A percentile compares a stretch with the other conserved stretches of the same genome.
Conservation (phyloP, 352 stramenopile species). For the Globisporangium uncinulatum region DNA sequence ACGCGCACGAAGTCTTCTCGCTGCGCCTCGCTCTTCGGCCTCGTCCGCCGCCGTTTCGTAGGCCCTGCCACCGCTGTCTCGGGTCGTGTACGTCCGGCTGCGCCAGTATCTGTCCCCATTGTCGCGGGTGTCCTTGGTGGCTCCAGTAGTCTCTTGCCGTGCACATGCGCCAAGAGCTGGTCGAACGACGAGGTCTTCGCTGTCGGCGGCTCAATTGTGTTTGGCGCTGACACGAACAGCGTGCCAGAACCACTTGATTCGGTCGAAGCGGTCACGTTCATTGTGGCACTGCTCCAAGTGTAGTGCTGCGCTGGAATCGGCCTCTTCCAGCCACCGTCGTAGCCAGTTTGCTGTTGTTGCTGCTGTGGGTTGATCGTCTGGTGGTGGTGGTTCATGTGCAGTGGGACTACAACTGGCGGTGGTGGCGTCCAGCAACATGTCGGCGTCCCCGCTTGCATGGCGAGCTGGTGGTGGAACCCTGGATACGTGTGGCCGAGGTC, state of each 20-base stretch:
- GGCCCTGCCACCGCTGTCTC: slow-evolving; percentile 1
- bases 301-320: neutral
- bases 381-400: too few relatives aligned
- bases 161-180: slow-evolving; percentile 10
- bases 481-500: slow-evolving; percentile 20
- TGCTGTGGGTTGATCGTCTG: neutral
- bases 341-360: neutral
- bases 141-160: slow-evolving; percentile 33
- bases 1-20: slow-evolving; percentile 7
- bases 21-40: slow-evolving; percentile 5
- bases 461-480: slow-evolving; percentile 23
- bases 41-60: slow-evolving; percentile 9
- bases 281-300: neutral
- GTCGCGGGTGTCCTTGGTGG: neutral
- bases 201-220: slow-evolving; percentile 48
- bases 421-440: slow-evolving; percentile 11
- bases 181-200: slow-evolving; percentile 34
- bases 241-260: neutral
- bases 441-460: slow-evolving; percentile 15
- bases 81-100: too few relatives aligned
- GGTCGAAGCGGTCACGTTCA: neutral
- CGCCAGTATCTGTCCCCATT: neutral
- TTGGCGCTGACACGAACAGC: neutral
- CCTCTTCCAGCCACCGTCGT: too few relatives aligned
- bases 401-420: neutral